Percentiles rank a stretch among this genome's conserved stretches.
phyloP scores from a whole-genome alignment of 2,329 filamentous ascomycete species.

The Cadophora sp. region DNA sequence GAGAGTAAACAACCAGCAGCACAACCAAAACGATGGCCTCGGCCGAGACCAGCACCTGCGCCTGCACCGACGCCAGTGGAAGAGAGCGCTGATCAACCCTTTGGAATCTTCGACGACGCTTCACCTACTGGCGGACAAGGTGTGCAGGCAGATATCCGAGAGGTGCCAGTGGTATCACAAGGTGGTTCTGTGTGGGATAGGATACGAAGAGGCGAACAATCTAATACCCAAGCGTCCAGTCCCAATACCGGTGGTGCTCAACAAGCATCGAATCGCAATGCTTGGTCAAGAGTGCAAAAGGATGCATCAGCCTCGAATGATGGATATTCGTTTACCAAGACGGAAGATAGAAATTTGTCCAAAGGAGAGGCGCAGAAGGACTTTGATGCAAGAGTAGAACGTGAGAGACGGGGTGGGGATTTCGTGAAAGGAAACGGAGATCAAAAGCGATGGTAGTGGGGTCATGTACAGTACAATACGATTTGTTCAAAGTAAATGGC shows the following conservation, averaged over 20 bases:
- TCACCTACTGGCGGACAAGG: slow-evolving; percentile 41
- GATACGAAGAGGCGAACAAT: slow-evolving; percentile 38
- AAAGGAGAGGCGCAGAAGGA: slow-evolving; percentile 43
- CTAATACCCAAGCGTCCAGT: slow-evolving; percentile 1
- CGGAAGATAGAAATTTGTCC: slow-evolving; percentile 35
- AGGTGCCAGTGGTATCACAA: slow-evolving; percentile 19
- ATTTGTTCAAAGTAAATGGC: not conserved
- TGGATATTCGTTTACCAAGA: slow-evolving; percentile 39
- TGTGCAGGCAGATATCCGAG: slow-evolving; percentile 27
- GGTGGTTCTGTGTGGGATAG: slow-evolving; percentile 45
- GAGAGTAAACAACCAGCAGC: slow-evolving; percentile 6
- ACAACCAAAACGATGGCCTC: slow-evolving; percentile 16
- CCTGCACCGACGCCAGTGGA: slow-evolving; percentile 17
- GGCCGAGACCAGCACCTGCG: slow-evolving; percentile 16
- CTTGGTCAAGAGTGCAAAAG: slow-evolving; percentile 28
- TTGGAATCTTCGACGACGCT: slow-evolving; percentile 42
- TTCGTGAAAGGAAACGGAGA: slow-evolving; percentile 38
- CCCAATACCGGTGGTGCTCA: slow-evolving; percentile 12
- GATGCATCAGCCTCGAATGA: slow-evolving; percentile 28
- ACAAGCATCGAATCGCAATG: slow-evolving; percentile 21
- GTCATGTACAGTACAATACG: slow-evolving; percentile 5
- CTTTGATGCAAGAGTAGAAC: slow-evolving; percentile 45
- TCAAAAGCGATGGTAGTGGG: slow-evolving; percentile 37
- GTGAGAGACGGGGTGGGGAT: slow-evolving; percentile 42
- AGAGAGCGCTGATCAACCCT: slow-evolving; percentile 27